Evolutionary conservation across 2,329 filamentous ascomycete species (phyloP).

Genomic region (Ophiocordyceps camponoti-rufipedis): DNA sequence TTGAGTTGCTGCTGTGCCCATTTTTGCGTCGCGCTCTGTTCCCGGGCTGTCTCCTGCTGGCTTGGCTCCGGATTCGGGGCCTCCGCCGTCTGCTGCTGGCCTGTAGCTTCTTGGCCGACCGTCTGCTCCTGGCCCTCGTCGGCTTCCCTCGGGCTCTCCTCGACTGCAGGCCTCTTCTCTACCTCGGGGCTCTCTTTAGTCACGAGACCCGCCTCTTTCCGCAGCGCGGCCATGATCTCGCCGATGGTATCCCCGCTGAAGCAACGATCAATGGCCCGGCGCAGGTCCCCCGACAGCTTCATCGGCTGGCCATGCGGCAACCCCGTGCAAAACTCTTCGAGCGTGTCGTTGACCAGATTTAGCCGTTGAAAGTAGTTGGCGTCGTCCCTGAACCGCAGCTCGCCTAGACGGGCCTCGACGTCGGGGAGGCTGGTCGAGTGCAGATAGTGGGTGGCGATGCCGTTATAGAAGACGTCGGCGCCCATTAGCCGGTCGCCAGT

Average conservation of each 20-base stretch:
- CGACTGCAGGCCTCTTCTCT: background rate
- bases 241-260: slow-evolving; percentile 50
- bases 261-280: slow-evolving; percentile 70
- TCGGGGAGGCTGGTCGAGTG: slow-evolving; percentile 73
- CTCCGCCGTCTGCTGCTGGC: background rate
- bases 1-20: slow-evolving; percentile 69
- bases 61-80: background rate
- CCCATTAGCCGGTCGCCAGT: slow-evolving; percentile 74
- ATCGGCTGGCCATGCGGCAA: slow-evolving; percentile 60
- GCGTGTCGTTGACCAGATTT: slow-evolving; percentile 61
- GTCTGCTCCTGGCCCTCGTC: background rate
- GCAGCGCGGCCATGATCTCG: slow-evolving; percentile 53
- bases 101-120: background rate
- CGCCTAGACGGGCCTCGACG: slow-evolving; percentile 70
- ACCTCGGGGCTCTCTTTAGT: background rate
- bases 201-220: slow-evolving; percentile 22
- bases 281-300: slow-evolving; percentile 47
- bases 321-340: slow-evolving; percentile 81
- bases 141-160: background rate
- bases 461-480: slow-evolving; percentile 74
- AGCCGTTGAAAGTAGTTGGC: slow-evolving; percentile 44
- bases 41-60: background rate
- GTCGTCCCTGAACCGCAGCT: slow-evolving; percentile 75
- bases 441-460: slow-evolving; percentile 88
- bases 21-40: slow-evolving; percentile 25